Conservation (phyloP, 192 early-diverging fungal species). For the Hyaloraphidium curvatum region DNA sequence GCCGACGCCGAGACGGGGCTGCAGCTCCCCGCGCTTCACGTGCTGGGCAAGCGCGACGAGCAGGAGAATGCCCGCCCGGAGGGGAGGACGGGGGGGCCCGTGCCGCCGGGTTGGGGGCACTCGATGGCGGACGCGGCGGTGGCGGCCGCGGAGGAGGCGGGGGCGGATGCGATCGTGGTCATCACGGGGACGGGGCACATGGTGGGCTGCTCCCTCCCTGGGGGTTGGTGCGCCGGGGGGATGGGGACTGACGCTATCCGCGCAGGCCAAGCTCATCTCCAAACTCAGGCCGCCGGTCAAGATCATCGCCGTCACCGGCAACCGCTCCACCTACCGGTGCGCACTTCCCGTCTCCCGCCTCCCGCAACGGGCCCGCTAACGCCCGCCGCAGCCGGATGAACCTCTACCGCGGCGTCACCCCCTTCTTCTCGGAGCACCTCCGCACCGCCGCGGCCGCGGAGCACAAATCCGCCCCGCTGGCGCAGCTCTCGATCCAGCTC, state of each 20-base stretch:
- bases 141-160: conserved; percentile 22
- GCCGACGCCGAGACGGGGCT: conserved; percentile 19
- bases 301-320: conserved; percentile 28
- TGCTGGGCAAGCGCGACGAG: neutral
- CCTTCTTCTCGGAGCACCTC: neutral
- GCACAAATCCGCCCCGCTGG: no score
- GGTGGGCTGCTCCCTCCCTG: conserved; percentile 9
- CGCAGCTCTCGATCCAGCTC: no score
- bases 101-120: conserved; percentile 18
- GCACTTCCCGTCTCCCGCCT: conserved; percentile 20
- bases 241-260: conserved; percentile 4
- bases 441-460: neutral
- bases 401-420: neutral
- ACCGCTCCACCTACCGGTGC: conserved; percentile 16
- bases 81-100: neutral
- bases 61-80: neutral
- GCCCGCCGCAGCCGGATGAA: neutral
- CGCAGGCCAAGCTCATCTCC: neutral
- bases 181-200: conserved; percentile 12
- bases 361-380: neutral
- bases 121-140: conserved; percentile 34
- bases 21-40: conserved; percentile 6
- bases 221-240: conserved; percentile 16
- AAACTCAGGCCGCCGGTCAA: conserved; percentile 23
- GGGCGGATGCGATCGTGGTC: conserved; percentile 21